Evolutionary conservation across 257 asterid species (phyloP), one percentile per base, ranked within the genome.

Genomic region (Salvia miltiorrhiza): DNA sequence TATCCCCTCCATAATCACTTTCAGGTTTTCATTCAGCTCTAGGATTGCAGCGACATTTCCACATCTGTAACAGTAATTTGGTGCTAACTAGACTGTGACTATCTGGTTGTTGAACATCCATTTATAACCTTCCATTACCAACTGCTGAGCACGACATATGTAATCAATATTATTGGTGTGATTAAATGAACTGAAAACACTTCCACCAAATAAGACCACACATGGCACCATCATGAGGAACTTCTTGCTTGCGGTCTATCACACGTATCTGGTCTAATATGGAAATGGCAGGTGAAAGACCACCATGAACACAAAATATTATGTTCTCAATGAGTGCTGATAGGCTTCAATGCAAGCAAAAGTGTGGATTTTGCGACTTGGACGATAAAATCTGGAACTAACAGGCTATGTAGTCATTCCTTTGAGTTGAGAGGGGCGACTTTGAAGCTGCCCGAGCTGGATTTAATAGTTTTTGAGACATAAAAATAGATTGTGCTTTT

Each of bases 31-130:
- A 65, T 88, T 87, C 67, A 93, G 82, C 87, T 93, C 92, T 26
- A 93, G 98, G 77, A 90, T 93, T 56, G 97, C 97, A 72, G 98
- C 97, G 23, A 93, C 93, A 72, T 90, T 93, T 57, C 98, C 98
- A 68, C 98, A 93, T 80, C 98, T 90, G 83, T 93, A 93, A 79
- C 98, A 93, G 74, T 93, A 93, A 76, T 92, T 92, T 61, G 97
- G 98, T 40, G 98, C 98, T 9, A 97, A 93, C 98, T 97, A 93
- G 47, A 93, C 98, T 1, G 97, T 93, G 65, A 93, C 98, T 75
- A 93, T 93, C 86, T 93, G 93, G 37, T 79, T 75, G 66, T 77
- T 86, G 75, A 93, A 93, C 98, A 93, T 93, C 98, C 98, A 93
- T 72, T 93, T 93, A 69, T 81, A 90, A 65, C 97, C 97, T 81